phyloP scores from a whole-genome alignment of 306 rosid species.

The Delonix regia region DNA sequence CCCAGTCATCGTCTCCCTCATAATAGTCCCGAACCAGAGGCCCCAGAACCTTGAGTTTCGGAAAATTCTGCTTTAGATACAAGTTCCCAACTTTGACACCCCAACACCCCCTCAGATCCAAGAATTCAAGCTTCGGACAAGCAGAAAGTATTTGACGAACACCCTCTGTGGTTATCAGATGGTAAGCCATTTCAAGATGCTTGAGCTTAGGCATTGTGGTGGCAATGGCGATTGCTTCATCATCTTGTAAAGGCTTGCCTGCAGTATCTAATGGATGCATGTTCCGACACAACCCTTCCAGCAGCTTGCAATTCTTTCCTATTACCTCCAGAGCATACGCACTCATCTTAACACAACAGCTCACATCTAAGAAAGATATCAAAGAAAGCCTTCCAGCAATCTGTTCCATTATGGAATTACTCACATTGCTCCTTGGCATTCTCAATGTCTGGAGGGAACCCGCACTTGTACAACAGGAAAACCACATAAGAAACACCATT shows the following conservation, averaged over 20 bases:
- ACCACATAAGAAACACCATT: slow-evolving; percentile 32
- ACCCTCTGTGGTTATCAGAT: slow-evolving; percentile 64
- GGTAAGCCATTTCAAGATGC: slow-evolving; percentile 94
- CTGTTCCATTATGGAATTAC: slow-evolving; percentile 63
- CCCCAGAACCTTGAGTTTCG: slow-evolving; percentile 77
- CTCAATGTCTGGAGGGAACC: slow-evolving; percentile 73
- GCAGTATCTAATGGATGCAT: slow-evolving; percentile 88
- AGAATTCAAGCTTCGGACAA: slow-evolving; percentile 72
- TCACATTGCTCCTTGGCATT: slow-evolving; percentile 69
- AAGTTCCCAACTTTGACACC: slow-evolving; percentile 63
- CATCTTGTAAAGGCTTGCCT: slow-evolving; percentile 69
- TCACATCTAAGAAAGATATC: slow-evolving; percentile 84
- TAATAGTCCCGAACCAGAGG: slow-evolving; percentile 64
- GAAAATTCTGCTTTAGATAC: slow-evolving; percentile 58
- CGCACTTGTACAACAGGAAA: slow-evolving; percentile 72
- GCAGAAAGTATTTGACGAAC: slow-evolving; percentile 61
- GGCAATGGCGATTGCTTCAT: slow-evolving; percentile 82
- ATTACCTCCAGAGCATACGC: slow-evolving; percentile 67
- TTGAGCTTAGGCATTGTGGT: slow-evolving; percentile 89
- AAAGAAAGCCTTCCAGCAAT: slow-evolving; percentile 69
- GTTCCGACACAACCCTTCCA: slow-evolving; percentile 77
- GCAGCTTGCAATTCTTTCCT: slow-evolving; percentile 83
- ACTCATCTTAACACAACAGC: slow-evolving; percentile 77
- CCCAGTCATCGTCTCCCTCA: slow-evolving; percentile 64
- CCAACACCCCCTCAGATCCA: slow-evolving; percentile 95